Conservation (phyloP, 225 moss, liverwort and hornwort species). For the Physcomitrellopsis africana region DNA sequence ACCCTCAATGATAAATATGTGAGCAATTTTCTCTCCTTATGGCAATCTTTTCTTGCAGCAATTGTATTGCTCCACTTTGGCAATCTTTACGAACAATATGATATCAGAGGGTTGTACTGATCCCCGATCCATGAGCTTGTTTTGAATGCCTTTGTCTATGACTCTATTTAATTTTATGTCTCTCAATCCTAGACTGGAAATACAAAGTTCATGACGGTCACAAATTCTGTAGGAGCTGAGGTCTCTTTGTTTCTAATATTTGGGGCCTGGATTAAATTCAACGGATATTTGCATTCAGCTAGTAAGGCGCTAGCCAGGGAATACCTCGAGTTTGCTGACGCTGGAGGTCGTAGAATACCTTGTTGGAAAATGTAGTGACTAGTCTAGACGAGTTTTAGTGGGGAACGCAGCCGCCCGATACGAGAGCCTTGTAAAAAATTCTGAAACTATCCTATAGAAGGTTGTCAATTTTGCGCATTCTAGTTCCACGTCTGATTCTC, state of each 20-base stretch:
- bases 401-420: not conserved
- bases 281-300: not conserved
- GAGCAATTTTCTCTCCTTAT: slow-evolving; percentile 27
- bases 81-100: not conserved
- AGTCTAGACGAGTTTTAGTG: slow-evolving; percentile 1
- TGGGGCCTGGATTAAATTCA: not conserved
- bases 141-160: not conserved
- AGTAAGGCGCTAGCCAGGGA: not conserved
- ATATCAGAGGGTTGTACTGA: not conserved
- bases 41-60: not conserved
- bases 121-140: not conserved
- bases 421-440: not conserved
- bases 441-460: not conserved
- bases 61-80: not conserved
- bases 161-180: not conserved
- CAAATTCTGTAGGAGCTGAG: not conserved
- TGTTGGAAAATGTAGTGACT: not conserved
- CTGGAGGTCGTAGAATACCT: not conserved
- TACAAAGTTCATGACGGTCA: not conserved
- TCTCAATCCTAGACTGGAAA: not conserved
- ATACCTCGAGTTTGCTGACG: not conserved
- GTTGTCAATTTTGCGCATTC: not conserved
- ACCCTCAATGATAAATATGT: slow-evolving; percentile 66
- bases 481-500: not conserved
- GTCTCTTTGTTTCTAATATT: not conserved